Conservation (phyloP, 176 grass and related monocot species). For the Oryza glaberrima region DNA sequence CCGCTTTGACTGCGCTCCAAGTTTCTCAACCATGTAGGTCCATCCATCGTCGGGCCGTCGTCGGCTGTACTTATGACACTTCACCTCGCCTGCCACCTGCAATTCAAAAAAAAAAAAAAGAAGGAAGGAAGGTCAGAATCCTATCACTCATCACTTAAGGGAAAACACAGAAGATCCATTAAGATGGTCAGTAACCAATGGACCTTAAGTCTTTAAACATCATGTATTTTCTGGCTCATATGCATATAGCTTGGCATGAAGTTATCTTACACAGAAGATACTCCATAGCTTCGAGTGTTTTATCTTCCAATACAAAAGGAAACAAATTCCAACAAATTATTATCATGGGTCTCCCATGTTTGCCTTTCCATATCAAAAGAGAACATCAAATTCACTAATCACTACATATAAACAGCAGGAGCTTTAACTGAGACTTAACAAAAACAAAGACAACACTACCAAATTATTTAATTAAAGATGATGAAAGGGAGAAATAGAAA, state of each 20-base stretch:
- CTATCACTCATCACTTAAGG: not conserved
- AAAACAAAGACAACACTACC: not conserved
- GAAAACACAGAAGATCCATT: not conserved
- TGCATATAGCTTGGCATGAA: not conserved
- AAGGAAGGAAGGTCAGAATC: not conserved
- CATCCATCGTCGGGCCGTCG: slow-evolving; percentile 77
- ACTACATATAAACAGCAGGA: not conserved
- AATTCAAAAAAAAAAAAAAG: slow-evolving; percentile 26
- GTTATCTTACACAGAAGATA: slow-evolving; percentile 1
- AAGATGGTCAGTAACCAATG: not conserved
- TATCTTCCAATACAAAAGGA: not conserved
- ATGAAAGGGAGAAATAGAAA: not conserved
- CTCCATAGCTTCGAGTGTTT: not conserved
- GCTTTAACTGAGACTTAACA: slow-evolving; percentile 17
- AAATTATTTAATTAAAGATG: not conserved
- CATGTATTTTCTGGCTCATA: not conserved
- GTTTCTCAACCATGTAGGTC: slow-evolving; percentile 89
- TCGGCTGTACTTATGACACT: slow-evolving; percentile 92
- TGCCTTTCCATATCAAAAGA: not conserved
- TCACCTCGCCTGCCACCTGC: slow-evolving; percentile 86
- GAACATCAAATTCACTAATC: not conserved
- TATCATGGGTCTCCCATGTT: not conserved
- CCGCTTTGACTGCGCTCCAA: slow-evolving; percentile 65
- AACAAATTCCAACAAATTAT: slow-evolving; percentile 8
- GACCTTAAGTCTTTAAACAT: slow-evolving; percentile 1